Conservation (phyloP, 1,284 basidiomycete species). For the Cryptococcus neoformans region DNA sequence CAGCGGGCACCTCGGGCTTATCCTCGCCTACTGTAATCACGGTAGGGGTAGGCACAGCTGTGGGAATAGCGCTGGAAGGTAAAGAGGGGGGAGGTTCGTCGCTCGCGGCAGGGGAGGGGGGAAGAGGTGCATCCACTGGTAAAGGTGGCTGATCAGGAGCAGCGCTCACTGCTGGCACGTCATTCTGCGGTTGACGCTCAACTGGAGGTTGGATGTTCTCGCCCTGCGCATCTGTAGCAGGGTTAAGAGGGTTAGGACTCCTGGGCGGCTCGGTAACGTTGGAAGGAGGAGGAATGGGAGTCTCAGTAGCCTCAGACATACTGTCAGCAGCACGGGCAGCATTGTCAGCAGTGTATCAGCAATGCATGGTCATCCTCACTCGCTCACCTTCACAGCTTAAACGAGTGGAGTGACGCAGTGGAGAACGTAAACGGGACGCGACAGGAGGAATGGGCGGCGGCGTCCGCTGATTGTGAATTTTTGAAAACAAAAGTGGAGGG, state of each 20-base stretch:
- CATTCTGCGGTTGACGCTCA: background rate
- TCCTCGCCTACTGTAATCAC: conserved; percentile 26
- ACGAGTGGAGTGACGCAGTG: too few relatives aligned
- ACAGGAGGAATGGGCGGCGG: too few relatives aligned
- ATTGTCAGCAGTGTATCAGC: too few relatives aligned
- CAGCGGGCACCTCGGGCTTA: conserved; percentile 2
- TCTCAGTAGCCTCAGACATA: too few relatives aligned
- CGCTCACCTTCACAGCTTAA: too few relatives aligned
- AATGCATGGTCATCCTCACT: too few relatives aligned
- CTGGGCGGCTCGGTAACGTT: conserved; percentile 25
- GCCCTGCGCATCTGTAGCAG: conserved; percentile 13
- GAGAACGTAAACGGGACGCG: too few relatives aligned
- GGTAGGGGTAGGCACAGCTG: conserved; percentile 29
- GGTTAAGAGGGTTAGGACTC: conserved; percentile 27
- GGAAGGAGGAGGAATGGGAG: background rate
- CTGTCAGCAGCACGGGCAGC: too few relatives aligned
- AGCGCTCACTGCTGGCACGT: background rate
- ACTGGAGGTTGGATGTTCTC: background rate
- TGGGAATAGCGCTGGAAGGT: conserved; percentile 24
- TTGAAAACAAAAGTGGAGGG: conserved; percentile 29
- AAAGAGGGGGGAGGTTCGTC: conserved; percentile 30
- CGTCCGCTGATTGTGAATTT: background rate
- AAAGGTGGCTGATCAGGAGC: conserved; percentile 16
- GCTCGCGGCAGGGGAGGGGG: conserved; percentile 21
- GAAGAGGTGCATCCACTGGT: conserved; percentile 29